Percentiles rank a stretch among this genome's conserved stretches.
phyloP scores from a whole-genome alignment of 2,329 filamentous ascomycete genomes.

The Calonectria pauciramosa region DNA sequence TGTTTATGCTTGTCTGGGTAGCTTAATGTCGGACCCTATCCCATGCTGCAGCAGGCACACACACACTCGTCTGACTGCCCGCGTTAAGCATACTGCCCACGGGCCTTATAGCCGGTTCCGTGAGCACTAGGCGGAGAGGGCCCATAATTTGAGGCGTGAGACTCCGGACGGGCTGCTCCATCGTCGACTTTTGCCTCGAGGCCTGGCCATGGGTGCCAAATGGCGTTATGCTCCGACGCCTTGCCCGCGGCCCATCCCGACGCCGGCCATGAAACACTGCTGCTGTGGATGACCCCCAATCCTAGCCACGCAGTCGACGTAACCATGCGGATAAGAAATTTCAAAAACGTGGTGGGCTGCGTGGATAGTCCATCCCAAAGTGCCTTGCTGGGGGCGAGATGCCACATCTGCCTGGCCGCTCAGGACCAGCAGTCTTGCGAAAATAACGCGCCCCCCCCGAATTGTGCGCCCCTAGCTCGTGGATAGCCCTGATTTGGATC shows the following conservation, averaged over 20 bases:
- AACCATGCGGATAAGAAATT: constrained; percentile 7
- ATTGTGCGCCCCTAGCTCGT: neutral
- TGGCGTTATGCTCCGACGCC: neutral
- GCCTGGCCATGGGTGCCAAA: neutral
- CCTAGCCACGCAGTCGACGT: neutral
- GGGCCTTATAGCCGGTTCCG: neutral
- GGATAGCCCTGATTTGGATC: neutral
- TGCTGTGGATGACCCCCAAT: neutral
- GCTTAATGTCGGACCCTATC: constrained; percentile 5
- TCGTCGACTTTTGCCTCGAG: neutral
- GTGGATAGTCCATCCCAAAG: neutral
- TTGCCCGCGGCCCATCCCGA: neutral
- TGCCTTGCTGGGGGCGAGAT: neutral
- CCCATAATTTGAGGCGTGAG: neutral
- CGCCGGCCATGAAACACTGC: neutral
- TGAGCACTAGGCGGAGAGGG: neutral
- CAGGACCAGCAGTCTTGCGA: neutral
- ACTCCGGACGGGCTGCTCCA: neutral
- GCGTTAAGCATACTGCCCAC: neutral
- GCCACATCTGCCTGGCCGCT: neutral
- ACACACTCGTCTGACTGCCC: neutral
- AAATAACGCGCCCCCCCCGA: constrained; percentile 1
- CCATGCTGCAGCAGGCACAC: neutral
- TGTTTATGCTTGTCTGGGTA: constrained; percentile 7
- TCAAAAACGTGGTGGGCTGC: neutral